Evolutionary conservation across 352 stramenopile species (phyloP), one percentile per base, ranked within the genome.

Genomic region (Pythium brassicae): DNA sequence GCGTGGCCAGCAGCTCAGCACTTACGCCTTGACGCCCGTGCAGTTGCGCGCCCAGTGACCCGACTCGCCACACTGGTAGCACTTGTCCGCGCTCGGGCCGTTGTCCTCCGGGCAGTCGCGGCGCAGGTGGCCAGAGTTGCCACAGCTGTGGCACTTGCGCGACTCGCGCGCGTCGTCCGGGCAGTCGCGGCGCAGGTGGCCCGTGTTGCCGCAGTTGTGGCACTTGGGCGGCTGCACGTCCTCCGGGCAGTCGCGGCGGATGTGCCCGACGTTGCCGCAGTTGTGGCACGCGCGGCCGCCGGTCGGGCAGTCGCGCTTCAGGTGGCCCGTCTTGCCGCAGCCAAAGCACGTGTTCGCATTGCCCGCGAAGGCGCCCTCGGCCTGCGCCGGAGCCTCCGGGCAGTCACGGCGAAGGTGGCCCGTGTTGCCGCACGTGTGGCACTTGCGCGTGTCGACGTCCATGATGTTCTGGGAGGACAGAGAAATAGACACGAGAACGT

Each of bases 31-130:
- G 51, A 71, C 56, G 43, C 64, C 63, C 37, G 78, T 73, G 77
- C 83, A 93, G 70, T 91, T 87, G 35, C 83, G 83, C 7, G 83
- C 83, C 78, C 76, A 93, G 73, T 92, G 81, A 50, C 78, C 81
- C 7, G 68, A 74, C 59, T 87, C 76, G 44, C 80, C 80, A 65
- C 81, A 91, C 64, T 91, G 81, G 68, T 88, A 91, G 76, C 81
- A 91, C 74, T 91, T 91, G 73, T 91, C 81, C 46, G 74, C 68
- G 46, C 51, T 76, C 63, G 66, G 63, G 59, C 76, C 76, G 61
- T 68, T 87, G 65, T 89, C 83, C 39, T 93, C 80, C 12, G 83
- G 83, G 70, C 83, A 93, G 68, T 93, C 80, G 29, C 81, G 81
- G 64, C 81, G 81, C 40, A 91, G 57, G 67, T 91, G 81, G 54